Evolutionary conservation across 768 basidiomycete genomes (phyloP).

Genomic region (Clavaria fumosa): DNA sequence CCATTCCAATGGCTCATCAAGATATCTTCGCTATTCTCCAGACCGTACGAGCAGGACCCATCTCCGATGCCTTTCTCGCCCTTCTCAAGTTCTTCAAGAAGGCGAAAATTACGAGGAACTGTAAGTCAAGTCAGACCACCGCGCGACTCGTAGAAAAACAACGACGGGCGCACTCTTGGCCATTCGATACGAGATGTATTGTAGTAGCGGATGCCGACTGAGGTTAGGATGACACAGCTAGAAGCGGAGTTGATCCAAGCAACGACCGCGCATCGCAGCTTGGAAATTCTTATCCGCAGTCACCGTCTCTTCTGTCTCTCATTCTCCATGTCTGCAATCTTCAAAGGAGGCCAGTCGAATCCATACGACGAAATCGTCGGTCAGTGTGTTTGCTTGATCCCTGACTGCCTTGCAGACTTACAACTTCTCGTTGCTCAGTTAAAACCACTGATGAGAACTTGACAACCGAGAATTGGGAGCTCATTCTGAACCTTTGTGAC

Average conservation of each 20-base stretch:
- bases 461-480: conserved; percentile 90
- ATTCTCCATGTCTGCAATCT: conserved; percentile 32
- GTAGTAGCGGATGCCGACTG: too few relatives aligned
- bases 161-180: conserved; percentile 31
- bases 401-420: conserved; percentile 5
- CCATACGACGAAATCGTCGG: conserved; percentile 88
- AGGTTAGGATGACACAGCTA: conserved; percentile 3
- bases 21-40: conserved; percentile 92
- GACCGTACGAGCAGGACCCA: conserved; percentile 92
- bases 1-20: conserved; percentile 98
- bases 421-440: conserved; percentile 26
- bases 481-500: conserved; percentile 89
- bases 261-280: conserved; percentile 18
- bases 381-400: conserved; percentile 27
- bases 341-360: conserved; percentile 49
- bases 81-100: conserved; percentile 97
- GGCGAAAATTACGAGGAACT: conserved; percentile 95
- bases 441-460: conserved; percentile 98
- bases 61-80: conserved; percentile 99
- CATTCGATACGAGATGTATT: conserved; percentile 19
- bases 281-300: conserved; percentile 7
- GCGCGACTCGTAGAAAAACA: not conserved
- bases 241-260: conserved; percentile 10
- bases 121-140: not conserved
- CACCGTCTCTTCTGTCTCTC: conserved; percentile 4